A percentile compares a stretch with the other conserved stretches of the same genome.
Conservation (phyloP, 1,139 yeast genomes). For the Eremothecium coryli region DNA sequence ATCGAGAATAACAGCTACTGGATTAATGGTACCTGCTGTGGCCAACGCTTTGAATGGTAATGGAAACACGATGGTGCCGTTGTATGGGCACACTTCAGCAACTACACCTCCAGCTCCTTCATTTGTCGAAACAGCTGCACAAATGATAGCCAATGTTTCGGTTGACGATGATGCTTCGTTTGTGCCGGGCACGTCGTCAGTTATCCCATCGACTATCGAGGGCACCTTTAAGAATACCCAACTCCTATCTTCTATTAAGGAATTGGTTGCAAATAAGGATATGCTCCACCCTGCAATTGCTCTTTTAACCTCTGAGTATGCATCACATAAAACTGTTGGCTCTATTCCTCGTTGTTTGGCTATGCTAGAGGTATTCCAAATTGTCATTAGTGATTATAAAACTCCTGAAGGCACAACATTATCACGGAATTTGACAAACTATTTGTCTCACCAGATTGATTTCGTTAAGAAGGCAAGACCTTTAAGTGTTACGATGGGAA, state of each 20-base stretch:
- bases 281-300: constrained; percentile 84
- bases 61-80: constrained; percentile 6
- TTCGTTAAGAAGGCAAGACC: constrained; percentile 88
- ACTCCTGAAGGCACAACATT: constrained; percentile 84
- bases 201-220: constrained; percentile 25
- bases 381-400: constrained; percentile 66
- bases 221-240: constrained; percentile 22
- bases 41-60: constrained; percentile 16
- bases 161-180: constrained; percentile 24
- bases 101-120: constrained; percentile 7
- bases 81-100: constrained; percentile 10
- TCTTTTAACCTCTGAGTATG: constrained; percentile 67
- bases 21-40: constrained; percentile 26
- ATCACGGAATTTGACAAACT: constrained; percentile 80
- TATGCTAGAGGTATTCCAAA: constrained; percentile 79
- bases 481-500: constrained; percentile 90
- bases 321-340: constrained; percentile 82
- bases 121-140: constrained; percentile 20
- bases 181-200: constrained; percentile 28
- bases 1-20: constrained; percentile 30
- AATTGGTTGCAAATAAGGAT: constrained; percentile 30
- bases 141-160: constrained; percentile 22
- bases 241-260: constrained; percentile 26
- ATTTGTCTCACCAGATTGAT: constrained; percentile 90
- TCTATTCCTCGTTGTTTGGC: constrained; percentile 77